Evolutionary conservation across 345 rosid species (phyloP), one percentile per base, ranked within the genome.

Genomic region (Stellera chamaejasme): DNA sequence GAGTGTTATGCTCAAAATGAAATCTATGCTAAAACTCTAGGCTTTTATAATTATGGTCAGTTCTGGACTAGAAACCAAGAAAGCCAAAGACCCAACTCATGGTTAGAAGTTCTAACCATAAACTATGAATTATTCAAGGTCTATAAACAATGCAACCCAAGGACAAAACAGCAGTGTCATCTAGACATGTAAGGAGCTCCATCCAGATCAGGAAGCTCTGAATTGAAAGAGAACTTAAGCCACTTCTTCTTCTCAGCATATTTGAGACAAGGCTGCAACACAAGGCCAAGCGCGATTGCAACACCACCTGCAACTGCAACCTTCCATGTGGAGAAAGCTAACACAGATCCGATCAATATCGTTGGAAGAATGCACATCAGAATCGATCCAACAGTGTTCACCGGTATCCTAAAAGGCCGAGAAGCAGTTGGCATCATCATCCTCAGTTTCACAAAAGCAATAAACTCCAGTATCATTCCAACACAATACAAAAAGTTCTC

Each of bases 381-480:
- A 51, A 86, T 63, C 0, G 88, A 74, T 59, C 95, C 90, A 10
- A 45, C 59, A 6, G 88, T 86, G 59, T 85, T 86, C 0, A 78
- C 66, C 11, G 90, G 95, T 71, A 83, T 79, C 70, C 77, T 87
- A 66, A 72, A 83, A 3, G 95, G 95, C 48, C 95, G 73, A 3
- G 81, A 59, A 28, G 82, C 82, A 28, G 67, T 74, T 5, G 90
- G 90, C 25, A 65, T 39, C 60, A 71, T 66, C 53, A 81, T 74
- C 66, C 95, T 77, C 52, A 83, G 56, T 51, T 59, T 60, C 19
- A 83, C 54, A 44, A 87, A 87, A 0, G 90, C 86, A 55, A 81
- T 71, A 36, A 83, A 83, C 74, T 87, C 90, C 69, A 87, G 64
- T 39, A 87, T 76, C 95, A 87, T 87, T 2, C 85, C 95, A 32